These are phyloP conservation scores for Coniosporium apollinis DNA, from an alignment of 495 filamentous ascomycete species.

Conservation along the genomic window DNA sequence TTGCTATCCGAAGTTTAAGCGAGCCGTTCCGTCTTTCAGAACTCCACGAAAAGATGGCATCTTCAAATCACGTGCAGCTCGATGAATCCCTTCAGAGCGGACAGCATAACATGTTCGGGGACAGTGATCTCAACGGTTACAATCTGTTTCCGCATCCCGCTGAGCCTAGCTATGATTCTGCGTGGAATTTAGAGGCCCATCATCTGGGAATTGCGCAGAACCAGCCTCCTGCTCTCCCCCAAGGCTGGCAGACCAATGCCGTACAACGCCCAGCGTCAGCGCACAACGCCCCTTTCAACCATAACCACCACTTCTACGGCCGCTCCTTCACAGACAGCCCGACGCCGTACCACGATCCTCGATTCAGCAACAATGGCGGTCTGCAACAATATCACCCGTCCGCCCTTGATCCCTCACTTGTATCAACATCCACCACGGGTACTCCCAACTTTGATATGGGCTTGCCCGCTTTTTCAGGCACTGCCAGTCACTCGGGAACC, in stretches of 20 bases:
- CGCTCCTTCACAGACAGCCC: slow-evolving; percentile 13
- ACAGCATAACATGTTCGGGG: slow-evolving; percentile 10
- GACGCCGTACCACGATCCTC: slow-evolving; percentile 12
- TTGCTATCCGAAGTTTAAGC: no score
- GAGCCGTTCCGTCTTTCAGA: no score
- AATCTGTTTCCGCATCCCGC: slow-evolving; percentile 7
- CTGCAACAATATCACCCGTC: slow-evolving; percentile 2
- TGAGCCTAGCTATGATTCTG: slow-evolving; percentile 6
- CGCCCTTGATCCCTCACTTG: neutral
- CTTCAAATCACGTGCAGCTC: slow-evolving; percentile 3
- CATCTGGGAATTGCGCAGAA: slow-evolving; percentile 2
- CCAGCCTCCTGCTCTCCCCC: slow-evolving; percentile 2
- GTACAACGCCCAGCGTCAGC: slow-evolving; percentile 5
- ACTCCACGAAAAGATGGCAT: slow-evolving; percentile 3
- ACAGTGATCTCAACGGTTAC: slow-evolving; percentile 12
- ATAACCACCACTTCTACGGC: slow-evolving; percentile 4
- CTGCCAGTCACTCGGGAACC: slow-evolving; percentile 10
- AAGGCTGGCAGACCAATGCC: slow-evolving; percentile 9
- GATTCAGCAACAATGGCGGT: slow-evolving; percentile 1
- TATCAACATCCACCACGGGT: slow-evolving; percentile 5
- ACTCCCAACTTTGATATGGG: no score
- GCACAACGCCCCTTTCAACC: neutral
- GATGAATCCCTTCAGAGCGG: no score
- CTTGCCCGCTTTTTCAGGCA: no score
- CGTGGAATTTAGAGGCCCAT: slow-evolving; percentile 11